phyloP scores from a whole-genome alignment of 116 monocot species.

The Iris pallida region DNA sequence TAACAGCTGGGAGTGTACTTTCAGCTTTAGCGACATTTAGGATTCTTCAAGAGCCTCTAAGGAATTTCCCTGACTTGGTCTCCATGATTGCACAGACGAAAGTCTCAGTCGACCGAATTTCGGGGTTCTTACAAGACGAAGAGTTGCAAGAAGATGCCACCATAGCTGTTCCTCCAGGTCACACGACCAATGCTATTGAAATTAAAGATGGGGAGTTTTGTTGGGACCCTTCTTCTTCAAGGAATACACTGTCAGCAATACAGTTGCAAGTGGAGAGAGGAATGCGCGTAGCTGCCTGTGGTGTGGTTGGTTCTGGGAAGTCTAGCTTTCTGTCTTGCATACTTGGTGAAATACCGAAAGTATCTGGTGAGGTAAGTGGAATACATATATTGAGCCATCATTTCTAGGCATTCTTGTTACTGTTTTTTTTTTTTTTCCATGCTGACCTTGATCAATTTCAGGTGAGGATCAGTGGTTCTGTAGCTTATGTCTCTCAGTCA shows the following conservation, averaged over 20 bases:
- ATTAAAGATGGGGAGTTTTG: slow-evolving; percentile 80
- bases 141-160: slow-evolving; percentile 83
- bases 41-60: slow-evolving; percentile 90
- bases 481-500: slow-evolving; percentile 91
- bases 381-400: not conserved
- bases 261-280: slow-evolving; percentile 64
- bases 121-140: slow-evolving; percentile 70
- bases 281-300: slow-evolving; percentile 85
- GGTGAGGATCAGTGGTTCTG: slow-evolving; percentile 78
- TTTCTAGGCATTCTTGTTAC: not conserved
- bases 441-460: slow-evolving; percentile 12
- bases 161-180: slow-evolving; percentile 36
- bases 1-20: slow-evolving; percentile 87
- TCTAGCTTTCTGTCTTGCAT: slow-evolving; percentile 90
- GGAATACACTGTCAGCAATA: slow-evolving; percentile 56
- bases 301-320: slow-evolving; percentile 84
- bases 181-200: slow-evolving; percentile 56
- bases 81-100: slow-evolving; percentile 93
- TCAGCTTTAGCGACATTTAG: slow-evolving; percentile 92
- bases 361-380: slow-evolving; percentile 80
- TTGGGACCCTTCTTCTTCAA: slow-evolving; percentile 69
- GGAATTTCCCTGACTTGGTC: slow-evolving; percentile 89
- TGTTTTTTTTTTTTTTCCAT: slow-evolving; percentile 10
- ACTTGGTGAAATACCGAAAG: slow-evolving; percentile 94
- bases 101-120: slow-evolving; percentile 85